Percentiles rank a stretch among this genome's conserved stretches.
These are phyloP conservation scores for Fusarium transvaalense DNA, from an alignment of 2,329 filamentous ascomycete genomes.

Conservation along the genomic window DNA sequence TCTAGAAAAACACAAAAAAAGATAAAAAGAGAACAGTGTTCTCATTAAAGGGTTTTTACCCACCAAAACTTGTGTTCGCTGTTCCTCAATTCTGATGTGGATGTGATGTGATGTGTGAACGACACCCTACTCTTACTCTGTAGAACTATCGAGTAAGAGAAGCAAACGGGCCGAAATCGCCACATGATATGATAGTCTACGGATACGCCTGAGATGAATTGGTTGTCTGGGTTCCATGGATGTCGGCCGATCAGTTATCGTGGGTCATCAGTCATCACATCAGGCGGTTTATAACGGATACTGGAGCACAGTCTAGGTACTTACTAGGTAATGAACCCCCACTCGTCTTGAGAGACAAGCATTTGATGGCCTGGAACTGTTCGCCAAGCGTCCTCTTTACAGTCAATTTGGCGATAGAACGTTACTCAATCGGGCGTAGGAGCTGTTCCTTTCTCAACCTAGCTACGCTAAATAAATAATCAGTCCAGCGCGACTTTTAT, in stretches of 20 bases:
- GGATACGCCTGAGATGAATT: conserved; percentile 8
- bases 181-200: conserved; percentile 15
- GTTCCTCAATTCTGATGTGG: conserved; percentile 1
- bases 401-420: conserved; percentile 31
- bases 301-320: not conserved
- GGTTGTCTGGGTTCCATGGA: not conserved
- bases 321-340: conserved; percentile 26
- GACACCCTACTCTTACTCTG: not conserved
- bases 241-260: conserved; percentile 23
- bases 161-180: conserved; percentile 33
- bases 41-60: conserved; percentile 26
- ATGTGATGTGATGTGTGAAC: conserved; percentile 12
- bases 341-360: conserved; percentile 24
- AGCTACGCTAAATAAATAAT: conserved; percentile 31
- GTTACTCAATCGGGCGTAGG: conserved; percentile 34
- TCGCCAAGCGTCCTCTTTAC: conserved; percentile 13
- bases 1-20: conserved; percentile 29
- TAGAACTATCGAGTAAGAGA: not conserved
- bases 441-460: not conserved
- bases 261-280: conserved; percentile 9
- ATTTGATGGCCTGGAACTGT: conserved; percentile 17
- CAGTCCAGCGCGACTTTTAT: conserved; percentile 24
- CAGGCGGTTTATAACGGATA: conserved; percentile 24
- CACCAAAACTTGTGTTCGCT: conserved; percentile 17
- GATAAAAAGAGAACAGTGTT: conserved; percentile 24